Evolutionary conservation across 2,329 filamentous ascomycete species (phyloP).

Genomic region (Pseudogymnoascus sp.): DNA sequence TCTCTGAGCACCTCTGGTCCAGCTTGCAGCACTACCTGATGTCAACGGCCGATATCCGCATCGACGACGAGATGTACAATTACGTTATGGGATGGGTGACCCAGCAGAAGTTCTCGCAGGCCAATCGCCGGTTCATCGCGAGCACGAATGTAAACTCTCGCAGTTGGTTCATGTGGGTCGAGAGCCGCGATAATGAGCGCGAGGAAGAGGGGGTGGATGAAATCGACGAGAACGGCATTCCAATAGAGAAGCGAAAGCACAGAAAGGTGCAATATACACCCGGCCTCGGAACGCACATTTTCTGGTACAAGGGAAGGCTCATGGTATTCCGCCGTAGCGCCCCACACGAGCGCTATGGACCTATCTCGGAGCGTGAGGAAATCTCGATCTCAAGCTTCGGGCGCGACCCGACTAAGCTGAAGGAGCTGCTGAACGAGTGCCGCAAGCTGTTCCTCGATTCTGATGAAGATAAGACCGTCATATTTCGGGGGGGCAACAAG

Average conservation of each 20-base stretch:
- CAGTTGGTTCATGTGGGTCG: slow-evolving; percentile 38
- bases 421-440: slow-evolving; percentile 52
- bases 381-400: slow-evolving; percentile 54
- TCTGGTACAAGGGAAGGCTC: slow-evolving; percentile 53
- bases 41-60: slow-evolving; percentile 56
- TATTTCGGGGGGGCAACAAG: slow-evolving; percentile 49
- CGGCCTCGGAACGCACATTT: slow-evolving; percentile 56
- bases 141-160: slow-evolving; percentile 52
- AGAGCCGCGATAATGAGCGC: slow-evolving; percentile 36
- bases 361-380: slow-evolving; percentile 46
- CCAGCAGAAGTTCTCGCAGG: slow-evolving; percentile 49
- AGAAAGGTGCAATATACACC: slow-evolving; percentile 52
- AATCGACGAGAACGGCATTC: slow-evolving; percentile 21
- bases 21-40: slow-evolving; percentile 48
- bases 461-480: slow-evolving; percentile 54
- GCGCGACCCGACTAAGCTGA: slow-evolving; percentile 49
- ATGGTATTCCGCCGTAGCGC: slow-evolving; percentile 46
- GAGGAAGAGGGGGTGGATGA: slow-evolving; percentile 35
- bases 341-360: slow-evolving; percentile 34
- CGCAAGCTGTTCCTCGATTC: slow-evolving; percentile 45
- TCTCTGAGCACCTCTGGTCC: slow-evolving; percentile 38
- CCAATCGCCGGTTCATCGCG: slow-evolving; percentile 53
- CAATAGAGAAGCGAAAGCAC: slow-evolving; percentile 31
- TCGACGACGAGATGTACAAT: slow-evolving; percentile 65
- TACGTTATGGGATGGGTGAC: slow-evolving; percentile 64